Base-by-base conservation (phyloP, 208 protist genomes). In the Trypanosoma avium region DNA sequence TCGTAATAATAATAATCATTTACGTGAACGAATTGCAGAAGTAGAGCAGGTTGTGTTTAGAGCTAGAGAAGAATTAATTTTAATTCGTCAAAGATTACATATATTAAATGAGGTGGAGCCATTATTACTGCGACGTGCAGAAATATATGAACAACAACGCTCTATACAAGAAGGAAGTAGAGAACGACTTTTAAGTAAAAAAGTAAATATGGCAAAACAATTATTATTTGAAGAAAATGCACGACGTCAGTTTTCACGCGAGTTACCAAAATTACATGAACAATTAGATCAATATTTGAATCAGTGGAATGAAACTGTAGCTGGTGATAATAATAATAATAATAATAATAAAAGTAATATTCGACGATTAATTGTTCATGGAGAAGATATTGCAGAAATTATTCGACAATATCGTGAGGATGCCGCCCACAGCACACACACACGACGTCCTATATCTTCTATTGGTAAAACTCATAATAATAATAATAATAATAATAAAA, bases 201-300 rank as follows among this genome's bases (percentile, higher is more conserved):
- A 82, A 46, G 66, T 89, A 24, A 94, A 94, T 75, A 94, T 94
- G 87, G 87, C 87, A 32, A 86, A 91, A 61, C 79, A 90, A 52
- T 67, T 94, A 0, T 74, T 94, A 22, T 75, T 88, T 46, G 87
- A 94, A 53, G 84, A 94, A 61, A 81, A 70, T 46, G 65, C 73
- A 24, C 81, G 87, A 8, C 67, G 75, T 21, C 84, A 82, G 22
- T 75, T 86, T 42, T 77, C 75, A 27, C 81, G 77, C 63, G 84
- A 87, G 50, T 56, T 94, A 29, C 87, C 87, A 4, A 63, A 65
- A 47, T 73, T 90, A n/a, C 49, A 81, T 47, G 67, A 58, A 17
- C 68, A 82, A 33, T 73, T 93, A n/a, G 62, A 54, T 12, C 50
- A 65, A 22, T 52, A 82, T 26, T 27, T 78, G 40, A 42, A 57